Conservation (phyloP, 371 early-diverging fungal species). For the Mucor velutinosus region DNA sequence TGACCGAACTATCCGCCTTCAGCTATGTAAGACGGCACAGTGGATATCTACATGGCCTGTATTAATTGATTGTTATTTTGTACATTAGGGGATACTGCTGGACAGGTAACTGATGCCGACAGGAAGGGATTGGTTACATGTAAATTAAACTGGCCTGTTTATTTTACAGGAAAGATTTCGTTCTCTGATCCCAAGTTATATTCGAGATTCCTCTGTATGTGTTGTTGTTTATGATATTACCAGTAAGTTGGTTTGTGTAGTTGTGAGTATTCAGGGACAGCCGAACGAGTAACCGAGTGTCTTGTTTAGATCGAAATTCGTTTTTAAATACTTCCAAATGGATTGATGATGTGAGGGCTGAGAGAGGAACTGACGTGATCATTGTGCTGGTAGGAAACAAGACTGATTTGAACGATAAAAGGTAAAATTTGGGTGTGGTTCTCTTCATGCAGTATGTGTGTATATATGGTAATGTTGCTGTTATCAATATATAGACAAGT, state of each 20-base stretch:
- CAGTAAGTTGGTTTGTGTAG: slow-evolving; percentile 8
- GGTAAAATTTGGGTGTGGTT: slow-evolving; percentile 46
- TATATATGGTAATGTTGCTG: not conserved
- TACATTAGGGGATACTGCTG: slow-evolving; percentile 93
- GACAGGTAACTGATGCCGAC: slow-evolving; percentile 77
- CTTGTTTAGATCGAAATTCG: slow-evolving; percentile 77
- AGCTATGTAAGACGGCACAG: slow-evolving; percentile 75
- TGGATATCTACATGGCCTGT: not conserved
- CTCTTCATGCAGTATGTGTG: not conserved
- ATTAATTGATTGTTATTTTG: not conserved
- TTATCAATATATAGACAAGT: slow-evolving; percentile 66
- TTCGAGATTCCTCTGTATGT: slow-evolving; percentile 98
- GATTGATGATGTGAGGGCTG: slow-evolving; percentile 98
- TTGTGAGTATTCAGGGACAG: not conserved
- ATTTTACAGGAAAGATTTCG: slow-evolving; percentile 85
- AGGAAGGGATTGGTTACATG: not conserved
- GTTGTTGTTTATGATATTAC: slow-evolving; percentile 85
- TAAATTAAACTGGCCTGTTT: not conserved
- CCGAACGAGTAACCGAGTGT: not conserved
- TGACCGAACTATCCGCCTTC: slow-evolving; percentile 95
- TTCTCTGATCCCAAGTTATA: slow-evolving; percentile 97
- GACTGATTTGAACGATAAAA: slow-evolving; percentile 93
- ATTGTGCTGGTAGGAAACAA: slow-evolving; percentile 99
- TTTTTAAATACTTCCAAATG: slow-evolving; percentile 96
- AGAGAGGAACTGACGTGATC: slow-evolving; percentile 96